Percentiles rank a stretch among this genome's conserved stretches.
These are phyloP conservation scores for Cladophialophora immunda DNA, from an alignment of 2,329 filamentous ascomycete genomes.

Conservation along the genomic window DNA sequence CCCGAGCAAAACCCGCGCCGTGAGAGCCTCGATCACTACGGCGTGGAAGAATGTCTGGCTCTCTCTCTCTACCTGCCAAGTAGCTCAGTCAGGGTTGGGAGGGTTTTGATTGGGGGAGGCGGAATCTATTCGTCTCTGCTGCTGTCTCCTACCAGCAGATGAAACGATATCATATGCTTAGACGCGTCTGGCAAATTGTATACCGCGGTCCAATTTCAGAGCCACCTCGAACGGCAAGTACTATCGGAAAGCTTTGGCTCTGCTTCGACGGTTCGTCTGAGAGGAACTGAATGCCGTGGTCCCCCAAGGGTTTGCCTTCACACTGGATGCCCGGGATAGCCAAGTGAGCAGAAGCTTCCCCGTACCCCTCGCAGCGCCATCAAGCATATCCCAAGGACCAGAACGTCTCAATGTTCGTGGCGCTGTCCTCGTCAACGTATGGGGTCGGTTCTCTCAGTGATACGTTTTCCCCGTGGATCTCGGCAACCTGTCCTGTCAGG, in stretches of 20 bases:
- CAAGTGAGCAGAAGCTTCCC: background rate
- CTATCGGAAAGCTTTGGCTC: background rate
- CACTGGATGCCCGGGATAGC: too few species aligned
- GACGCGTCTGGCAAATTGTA: background rate
- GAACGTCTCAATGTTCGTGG: slow-evolving; percentile 59
- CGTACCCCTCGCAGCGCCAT: slow-evolving; percentile 11
- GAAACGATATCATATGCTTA: background rate
- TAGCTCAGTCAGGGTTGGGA: background rate
- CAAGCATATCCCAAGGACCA: slow-evolving; percentile 59
- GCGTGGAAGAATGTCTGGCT: background rate
- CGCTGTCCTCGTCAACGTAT: slow-evolving; percentile 60
- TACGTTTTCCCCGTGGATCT: slow-evolving; percentile 61
- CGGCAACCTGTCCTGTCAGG: slow-evolving; percentile 58
- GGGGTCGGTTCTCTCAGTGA: slow-evolving; percentile 56
- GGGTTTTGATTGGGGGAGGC: background rate
- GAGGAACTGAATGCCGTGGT: too few species aligned
- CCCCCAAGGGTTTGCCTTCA: too few species aligned
- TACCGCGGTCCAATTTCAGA: background rate
- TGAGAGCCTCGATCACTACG: background rate
- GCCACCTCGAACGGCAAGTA: background rate
- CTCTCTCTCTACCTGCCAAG: background rate
- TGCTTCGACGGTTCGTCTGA: background rate
- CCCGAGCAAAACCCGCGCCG: background rate
- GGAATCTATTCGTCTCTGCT: background rate
- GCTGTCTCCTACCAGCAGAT: background rate